These are phyloP conservation scores for Torulaspora pretoriensis DNA, from an alignment of 1,139 yeast species.

Conservation along the genomic window DNA sequence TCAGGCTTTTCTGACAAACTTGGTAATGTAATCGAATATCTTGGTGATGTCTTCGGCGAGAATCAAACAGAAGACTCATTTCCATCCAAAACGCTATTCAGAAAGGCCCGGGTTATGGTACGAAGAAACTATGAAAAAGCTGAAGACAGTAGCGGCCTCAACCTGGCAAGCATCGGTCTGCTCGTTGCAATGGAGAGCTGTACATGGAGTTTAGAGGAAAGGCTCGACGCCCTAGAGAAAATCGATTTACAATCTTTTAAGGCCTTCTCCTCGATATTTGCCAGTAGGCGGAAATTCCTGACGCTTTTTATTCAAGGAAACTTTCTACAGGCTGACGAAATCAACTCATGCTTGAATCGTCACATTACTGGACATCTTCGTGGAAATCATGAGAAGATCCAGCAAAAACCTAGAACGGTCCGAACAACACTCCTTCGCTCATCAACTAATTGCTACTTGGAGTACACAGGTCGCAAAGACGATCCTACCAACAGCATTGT, in stretches of 20 bases:
- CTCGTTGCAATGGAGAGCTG: constrained; percentile 50
- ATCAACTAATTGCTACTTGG: constrained; percentile 39
- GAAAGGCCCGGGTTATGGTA: constrained; percentile 43
- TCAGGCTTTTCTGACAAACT: constrained; percentile 48
- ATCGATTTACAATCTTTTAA: constrained; percentile 44
- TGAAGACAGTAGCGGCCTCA: constrained; percentile 41
- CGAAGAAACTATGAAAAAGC: constrained; percentile 44
- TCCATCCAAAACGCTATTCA: constrained; percentile 38
- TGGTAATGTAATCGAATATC: constrained; percentile 13
- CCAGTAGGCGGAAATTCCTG: constrained; percentile 36
- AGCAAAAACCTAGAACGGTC: constrained; percentile 11
- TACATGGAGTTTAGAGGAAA: constrained; percentile 48
- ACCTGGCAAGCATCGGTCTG: constrained; percentile 45
- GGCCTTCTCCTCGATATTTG: constrained; percentile 30
- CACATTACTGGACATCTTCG: constrained; percentile 22
- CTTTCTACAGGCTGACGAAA: constrained; percentile 29
- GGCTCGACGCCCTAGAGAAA: constrained; percentile 55
- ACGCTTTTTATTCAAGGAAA: constrained; percentile 52
- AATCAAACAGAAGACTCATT: constrained; percentile 18
- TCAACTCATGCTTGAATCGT: constrained; percentile 25
- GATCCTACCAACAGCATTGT: constrained; percentile 51
- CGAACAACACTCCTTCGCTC: constrained; percentile 40
- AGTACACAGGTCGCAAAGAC: constrained; percentile 35
- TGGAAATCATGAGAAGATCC: constrained; percentile 1
- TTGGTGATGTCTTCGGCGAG: constrained; percentile 18